phyloP scores from a whole-genome alignment of 2,329 filamentous ascomycete species.

The Aspergillus glaucus region DNA sequence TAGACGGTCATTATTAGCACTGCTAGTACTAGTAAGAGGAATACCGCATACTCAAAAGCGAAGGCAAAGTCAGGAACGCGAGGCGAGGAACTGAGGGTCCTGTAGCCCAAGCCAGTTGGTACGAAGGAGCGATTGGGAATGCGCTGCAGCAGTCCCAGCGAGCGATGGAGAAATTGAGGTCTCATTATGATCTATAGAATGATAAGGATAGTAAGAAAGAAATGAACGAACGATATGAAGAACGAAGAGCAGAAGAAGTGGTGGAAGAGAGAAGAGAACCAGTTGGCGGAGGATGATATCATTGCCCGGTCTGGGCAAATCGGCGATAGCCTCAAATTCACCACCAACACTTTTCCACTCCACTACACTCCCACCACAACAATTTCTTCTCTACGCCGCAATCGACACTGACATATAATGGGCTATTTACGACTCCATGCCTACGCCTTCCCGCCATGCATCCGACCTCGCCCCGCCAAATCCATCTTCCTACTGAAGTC shows the following conservation, averaged over 20 bases:
- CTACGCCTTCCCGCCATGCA: background rate
- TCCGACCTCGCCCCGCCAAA: constrained; percentile 12
- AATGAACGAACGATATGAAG: background rate
- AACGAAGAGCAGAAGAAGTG: background rate
- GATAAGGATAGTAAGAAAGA: background rate
- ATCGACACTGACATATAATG: constrained; percentile 7
- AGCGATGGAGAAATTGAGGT: constrained; percentile 17
- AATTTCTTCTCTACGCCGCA: background rate
- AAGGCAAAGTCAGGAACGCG: constrained; percentile 38
- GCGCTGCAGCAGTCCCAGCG: constrained; percentile 22
- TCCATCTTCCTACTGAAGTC: constrained; percentile 50
- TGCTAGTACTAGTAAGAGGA: constrained; percentile 3
- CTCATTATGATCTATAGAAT: constrained; percentile 16
- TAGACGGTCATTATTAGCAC: constrained; percentile 26
- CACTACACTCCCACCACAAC: background rate
- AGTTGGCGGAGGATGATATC: constrained; percentile 1
- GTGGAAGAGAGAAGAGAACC: background rate
- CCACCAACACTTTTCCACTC: background rate
- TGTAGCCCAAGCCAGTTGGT: constrained; percentile 10
- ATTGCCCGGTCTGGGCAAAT: constrained; percentile 1
- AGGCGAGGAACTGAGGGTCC: constrained; percentile 18
- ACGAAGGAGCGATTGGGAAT: constrained; percentile 14
- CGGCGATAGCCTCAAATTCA: background rate
- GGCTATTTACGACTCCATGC: background rate
- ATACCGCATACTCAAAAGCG: constrained; percentile 38